phyloP scores from a whole-genome alignment of 2,329 filamentous ascomycete genomes.

The Penicillium psychrosexuale region DNA sequence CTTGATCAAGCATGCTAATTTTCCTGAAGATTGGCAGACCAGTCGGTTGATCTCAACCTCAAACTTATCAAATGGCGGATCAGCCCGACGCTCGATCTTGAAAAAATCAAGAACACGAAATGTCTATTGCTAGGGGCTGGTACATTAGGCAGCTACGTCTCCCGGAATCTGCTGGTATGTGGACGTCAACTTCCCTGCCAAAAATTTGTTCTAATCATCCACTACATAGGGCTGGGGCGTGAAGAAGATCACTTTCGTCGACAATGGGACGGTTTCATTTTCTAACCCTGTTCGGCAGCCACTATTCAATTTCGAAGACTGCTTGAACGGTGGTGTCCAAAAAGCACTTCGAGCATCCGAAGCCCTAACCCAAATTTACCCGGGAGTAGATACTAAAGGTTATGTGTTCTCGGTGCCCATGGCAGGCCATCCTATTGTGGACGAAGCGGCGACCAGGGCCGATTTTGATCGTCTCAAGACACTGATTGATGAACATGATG shows the following conservation, averaged over 20 bases:
- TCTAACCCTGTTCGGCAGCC: constrained; percentile 96
- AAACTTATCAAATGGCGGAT: constrained; percentile 99
- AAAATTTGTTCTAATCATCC: constrained; percentile 5
- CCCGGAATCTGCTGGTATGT: constrained; percentile 71
- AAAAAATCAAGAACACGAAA: constrained; percentile 82
- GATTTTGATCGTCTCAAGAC: constrained; percentile 73
- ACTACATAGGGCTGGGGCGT: constrained; percentile 75
- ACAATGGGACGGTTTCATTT: constrained; percentile 89
- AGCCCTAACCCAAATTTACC: constrained; percentile 80
- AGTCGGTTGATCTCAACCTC: constrained; percentile 91
- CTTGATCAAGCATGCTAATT: background rate
- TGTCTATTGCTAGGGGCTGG: constrained; percentile 90
- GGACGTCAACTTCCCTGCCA: background rate
- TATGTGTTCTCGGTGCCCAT: constrained; percentile 86
- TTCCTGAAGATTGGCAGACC: constrained; percentile 66
- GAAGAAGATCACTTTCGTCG: constrained; percentile 89
- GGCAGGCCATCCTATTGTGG: constrained; percentile 83
- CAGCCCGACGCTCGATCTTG: constrained; percentile 80
- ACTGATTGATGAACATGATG: constrained; percentile 82
- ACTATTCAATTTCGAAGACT: constrained; percentile 86
- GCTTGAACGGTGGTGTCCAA: constrained; percentile 74
- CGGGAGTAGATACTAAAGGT: constrained; percentile 78
- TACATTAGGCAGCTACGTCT: constrained; percentile 90
- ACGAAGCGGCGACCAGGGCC: constrained; percentile 64
- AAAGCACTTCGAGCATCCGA: constrained; percentile 81